Evolutionary conservation across 2,329 filamentous ascomycete species (phyloP).

Genomic region (Epichloe sibirici): DNA sequence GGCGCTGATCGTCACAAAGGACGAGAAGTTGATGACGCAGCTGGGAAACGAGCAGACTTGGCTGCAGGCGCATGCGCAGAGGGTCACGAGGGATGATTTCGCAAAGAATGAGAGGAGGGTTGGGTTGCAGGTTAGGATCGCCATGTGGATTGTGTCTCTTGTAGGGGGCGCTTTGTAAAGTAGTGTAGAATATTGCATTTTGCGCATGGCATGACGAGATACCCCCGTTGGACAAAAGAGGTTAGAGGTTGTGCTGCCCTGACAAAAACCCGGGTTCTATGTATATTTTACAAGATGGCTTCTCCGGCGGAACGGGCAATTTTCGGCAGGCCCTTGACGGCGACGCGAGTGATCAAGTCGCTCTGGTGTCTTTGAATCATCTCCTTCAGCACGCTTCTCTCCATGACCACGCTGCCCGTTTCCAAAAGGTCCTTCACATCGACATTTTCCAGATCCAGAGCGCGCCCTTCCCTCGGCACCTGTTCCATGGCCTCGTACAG

Average conservation of each 20-base stretch:
- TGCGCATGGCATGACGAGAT: conserved; percentile 1
- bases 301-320: conserved; percentile 22
- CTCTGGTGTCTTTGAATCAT: conserved; percentile 63
- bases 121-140: conserved; percentile 68
- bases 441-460: conserved; percentile 62
- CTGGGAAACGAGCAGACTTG: conserved; percentile 71
- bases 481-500: conserved; percentile 56
- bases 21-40: conserved; percentile 56
- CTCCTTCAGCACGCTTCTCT: conserved; percentile 64
- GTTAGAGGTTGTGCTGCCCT: neutral
- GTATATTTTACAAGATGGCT: neutral
- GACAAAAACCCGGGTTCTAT: neutral
- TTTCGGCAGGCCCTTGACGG: conserved; percentile 27
- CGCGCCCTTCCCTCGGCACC: conserved; percentile 54
- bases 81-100: conserved; percentile 66
- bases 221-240: neutral
- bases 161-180: conserved; percentile 79
- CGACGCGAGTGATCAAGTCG: conserved; percentile 43
- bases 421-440: conserved; percentile 93
- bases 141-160: conserved; percentile 86
- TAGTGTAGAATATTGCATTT: conserved; percentile 4
- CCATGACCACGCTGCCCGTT: conserved; percentile 73
- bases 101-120: conserved; percentile 72
- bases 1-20: conserved; percentile 69
- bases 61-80: conserved; percentile 61